Conservation (phyloP, 2,329 filamentous ascomycete species). For the Fusarium decemcellulare region DNA sequence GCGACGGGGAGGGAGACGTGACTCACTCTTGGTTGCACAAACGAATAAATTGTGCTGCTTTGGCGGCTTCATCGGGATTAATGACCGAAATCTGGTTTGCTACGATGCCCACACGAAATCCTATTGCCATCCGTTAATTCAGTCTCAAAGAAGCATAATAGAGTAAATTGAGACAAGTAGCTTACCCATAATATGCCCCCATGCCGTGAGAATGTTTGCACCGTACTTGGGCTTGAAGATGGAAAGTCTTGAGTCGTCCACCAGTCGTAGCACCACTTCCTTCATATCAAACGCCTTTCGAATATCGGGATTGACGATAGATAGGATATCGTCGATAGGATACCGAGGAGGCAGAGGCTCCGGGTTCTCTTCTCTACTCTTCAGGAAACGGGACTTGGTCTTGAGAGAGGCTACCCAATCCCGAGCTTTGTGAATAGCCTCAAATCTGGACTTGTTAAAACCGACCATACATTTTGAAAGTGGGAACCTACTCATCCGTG, state of each 20-base stretch:
- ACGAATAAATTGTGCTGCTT: neutral
- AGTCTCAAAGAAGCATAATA: neutral
- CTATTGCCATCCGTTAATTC: neutral
- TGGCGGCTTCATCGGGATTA: neutral
- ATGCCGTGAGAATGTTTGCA: conserved; percentile 53
- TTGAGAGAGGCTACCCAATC: conserved; percentile 2
- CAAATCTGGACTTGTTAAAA: neutral
- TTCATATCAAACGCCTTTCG: conserved; percentile 47
- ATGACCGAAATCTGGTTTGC: conserved; percentile 3
- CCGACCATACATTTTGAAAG: rapidly evolving
- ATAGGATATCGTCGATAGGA: conserved; percentile 54
- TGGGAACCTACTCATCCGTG: neutral
- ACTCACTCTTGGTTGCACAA: conserved; percentile 2
- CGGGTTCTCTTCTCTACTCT: neutral
- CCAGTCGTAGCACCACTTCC: conserved; percentile 57
- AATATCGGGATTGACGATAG: conserved; percentile 54
- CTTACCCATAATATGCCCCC: conserved; percentile 52
- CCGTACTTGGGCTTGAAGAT: conserved; percentile 59
- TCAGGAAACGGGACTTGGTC: conserved; percentile 1
- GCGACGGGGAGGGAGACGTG: neutral
- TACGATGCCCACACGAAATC: neutral
- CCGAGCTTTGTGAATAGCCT: neutral
- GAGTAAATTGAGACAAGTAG: neutral
- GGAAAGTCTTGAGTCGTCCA: conserved; percentile 56
- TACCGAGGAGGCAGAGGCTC: conserved; percentile 47